These are phyloP conservation scores for Lentinula edodes DNA, from an alignment of 768 basidiomycete genomes.

Conservation along the genomic window DNA sequence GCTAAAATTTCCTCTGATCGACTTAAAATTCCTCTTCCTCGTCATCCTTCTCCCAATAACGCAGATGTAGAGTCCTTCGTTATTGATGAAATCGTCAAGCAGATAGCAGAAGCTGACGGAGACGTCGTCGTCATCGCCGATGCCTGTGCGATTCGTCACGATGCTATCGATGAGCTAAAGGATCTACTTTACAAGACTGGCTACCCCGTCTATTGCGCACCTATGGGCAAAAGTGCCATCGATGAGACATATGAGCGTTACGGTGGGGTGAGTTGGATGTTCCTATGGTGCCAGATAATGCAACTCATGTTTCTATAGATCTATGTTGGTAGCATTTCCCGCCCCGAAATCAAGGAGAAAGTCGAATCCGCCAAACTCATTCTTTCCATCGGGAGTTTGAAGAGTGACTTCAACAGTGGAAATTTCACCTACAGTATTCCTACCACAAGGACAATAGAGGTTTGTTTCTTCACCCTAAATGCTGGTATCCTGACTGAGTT, in stretches of 20 bases:
- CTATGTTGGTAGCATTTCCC: conserved; percentile 68
- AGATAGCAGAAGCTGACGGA: conserved; percentile 56
- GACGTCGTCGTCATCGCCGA: conserved; percentile 77
- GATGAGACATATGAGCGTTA: conserved; percentile 67
- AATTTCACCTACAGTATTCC: conserved; percentile 78
- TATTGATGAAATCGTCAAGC: conserved; percentile 63
- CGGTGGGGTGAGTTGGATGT: conserved; percentile 58
- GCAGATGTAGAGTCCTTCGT: conserved; percentile 60
- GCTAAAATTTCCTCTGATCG: conserved; percentile 59
- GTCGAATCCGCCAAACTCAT: conserved; percentile 75
- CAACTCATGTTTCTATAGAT: conserved; percentile 37
- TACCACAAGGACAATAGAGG: conserved; percentile 56
- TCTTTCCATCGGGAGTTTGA: conserved; percentile 64
- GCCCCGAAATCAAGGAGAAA: conserved; percentile 59
- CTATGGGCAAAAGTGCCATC: conserved; percentile 81
- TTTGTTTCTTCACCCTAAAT: conserved; percentile 16
- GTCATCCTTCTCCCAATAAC: conserved; percentile 46
- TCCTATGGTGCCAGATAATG: neutral
- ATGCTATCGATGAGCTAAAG: conserved; percentile 54
- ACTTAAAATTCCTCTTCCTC: conserved; percentile 54
- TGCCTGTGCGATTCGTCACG: conserved; percentile 74
- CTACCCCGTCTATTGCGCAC: conserved; percentile 69
- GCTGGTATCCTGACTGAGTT: too few relatives aligned
- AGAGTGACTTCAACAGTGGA: conserved; percentile 85
- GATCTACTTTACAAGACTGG: conserved; percentile 60